Conservation (phyloP, 2,329 filamentous ascomycete species). For the Colletotrichum sp. region DNA sequence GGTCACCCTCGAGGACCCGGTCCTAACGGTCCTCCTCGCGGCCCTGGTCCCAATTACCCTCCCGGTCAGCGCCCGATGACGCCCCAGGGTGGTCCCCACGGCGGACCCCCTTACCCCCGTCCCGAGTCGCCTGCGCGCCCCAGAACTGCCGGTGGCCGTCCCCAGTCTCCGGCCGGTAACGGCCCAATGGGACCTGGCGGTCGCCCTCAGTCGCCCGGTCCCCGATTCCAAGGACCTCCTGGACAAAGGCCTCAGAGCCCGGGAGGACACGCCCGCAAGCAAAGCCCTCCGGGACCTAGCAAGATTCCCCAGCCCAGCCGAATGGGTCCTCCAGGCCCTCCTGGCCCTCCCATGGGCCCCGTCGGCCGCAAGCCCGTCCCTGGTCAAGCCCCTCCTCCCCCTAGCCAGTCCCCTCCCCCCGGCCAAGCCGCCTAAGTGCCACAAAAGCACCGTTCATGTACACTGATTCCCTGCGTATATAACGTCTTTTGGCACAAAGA, state of each 20-base stretch:
- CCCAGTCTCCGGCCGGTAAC: slow-evolving; percentile 47
- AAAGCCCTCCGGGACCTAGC: slow-evolving; percentile 49
- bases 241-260: slow-evolving; percentile 45
- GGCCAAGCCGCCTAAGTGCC: slow-evolving; percentile 32
- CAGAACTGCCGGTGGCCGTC: slow-evolving; percentile 35
- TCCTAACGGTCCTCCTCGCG: slow-evolving; percentile 31
- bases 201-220: slow-evolving; percentile 54
- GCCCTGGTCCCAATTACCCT: slow-evolving; percentile 35
- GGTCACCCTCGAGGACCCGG: slow-evolving; percentile 27
- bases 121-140: slow-evolving; percentile 39
- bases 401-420: slow-evolving; percentile 31
- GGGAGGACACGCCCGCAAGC: slow-evolving; percentile 43
- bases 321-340: slow-evolving; percentile 35
- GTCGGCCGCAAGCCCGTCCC: slow-evolving; percentile 62
- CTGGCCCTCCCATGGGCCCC: slow-evolving; percentile 38
- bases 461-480: slow-evolving; percentile 14
- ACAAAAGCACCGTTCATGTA: background rate
- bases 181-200: slow-evolving; percentile 36
- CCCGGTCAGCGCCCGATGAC: slow-evolving; percentile 43
- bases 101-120: slow-evolving; percentile 32
- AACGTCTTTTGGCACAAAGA: slow-evolving; percentile 12
- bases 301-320: slow-evolving; percentile 44
- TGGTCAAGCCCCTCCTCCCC: slow-evolving; percentile 31
- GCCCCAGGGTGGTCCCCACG: slow-evolving; percentile 38
- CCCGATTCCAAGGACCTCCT: slow-evolving; percentile 34